Percentiles rank a stretch among this genome's conserved stretches.
Conservation (phyloP, 2,329 filamentous ascomycete species). For the Trichophyton schoenleinii region DNA sequence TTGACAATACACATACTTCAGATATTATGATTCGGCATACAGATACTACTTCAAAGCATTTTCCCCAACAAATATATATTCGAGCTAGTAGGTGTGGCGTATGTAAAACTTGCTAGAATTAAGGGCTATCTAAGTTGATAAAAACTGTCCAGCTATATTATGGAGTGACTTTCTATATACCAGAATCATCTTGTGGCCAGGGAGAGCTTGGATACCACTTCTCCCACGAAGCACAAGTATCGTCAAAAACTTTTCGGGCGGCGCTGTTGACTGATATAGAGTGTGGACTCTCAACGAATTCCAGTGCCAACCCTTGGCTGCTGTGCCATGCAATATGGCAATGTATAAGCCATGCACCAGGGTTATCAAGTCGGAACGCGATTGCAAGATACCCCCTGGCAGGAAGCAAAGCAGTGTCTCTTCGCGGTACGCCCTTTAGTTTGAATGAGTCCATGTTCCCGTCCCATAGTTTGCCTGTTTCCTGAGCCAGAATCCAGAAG, state of each 20-base stretch:
- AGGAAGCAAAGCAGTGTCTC: conserved; percentile 38
- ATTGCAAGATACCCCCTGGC: conserved; percentile 36
- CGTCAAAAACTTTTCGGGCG: background rate
- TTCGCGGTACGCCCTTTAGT: conserved; percentile 30
- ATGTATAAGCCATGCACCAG: background rate
- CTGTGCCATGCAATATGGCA: conserved; percentile 35
- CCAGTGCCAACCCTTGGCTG: conserved; percentile 44
- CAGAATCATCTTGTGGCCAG: background rate
- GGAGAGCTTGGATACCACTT: background rate
- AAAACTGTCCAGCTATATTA: background rate
- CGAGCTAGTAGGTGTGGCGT: no score
- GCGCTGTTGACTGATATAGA: background rate
- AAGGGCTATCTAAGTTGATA: background rate
- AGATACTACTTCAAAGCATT: no score
- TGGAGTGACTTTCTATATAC: background rate
- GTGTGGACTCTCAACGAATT: conserved; percentile 36
- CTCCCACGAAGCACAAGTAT: background rate
- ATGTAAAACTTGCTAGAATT: no score
- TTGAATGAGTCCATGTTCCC: background rate
- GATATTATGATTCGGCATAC: no score
- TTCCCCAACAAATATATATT: no score
- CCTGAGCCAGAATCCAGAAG: conserved; percentile 51
- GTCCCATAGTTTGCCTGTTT: background rate
- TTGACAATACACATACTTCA: no score
- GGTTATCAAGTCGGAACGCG: conserved; percentile 41